Evolutionary conservation across 306 rosid genomes (phyloP).

Genomic region (Acacia confusa): DNA sequence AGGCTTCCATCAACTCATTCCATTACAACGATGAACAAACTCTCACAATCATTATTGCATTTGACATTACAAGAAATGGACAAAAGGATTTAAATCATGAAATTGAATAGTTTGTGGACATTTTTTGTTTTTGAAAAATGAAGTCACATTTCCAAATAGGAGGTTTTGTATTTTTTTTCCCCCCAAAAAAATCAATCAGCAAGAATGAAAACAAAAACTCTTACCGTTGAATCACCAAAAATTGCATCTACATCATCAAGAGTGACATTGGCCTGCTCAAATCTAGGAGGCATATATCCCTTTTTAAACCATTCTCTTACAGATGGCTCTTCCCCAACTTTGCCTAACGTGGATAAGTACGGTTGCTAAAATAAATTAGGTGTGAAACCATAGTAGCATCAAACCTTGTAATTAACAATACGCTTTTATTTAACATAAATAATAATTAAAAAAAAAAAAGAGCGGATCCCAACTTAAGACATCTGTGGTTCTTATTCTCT

Average conservation of each 20-base stretch:
- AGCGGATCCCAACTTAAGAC: too few species aligned
- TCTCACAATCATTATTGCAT: not conserved
- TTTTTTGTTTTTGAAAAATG: not conserved
- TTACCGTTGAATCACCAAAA: slow-evolving; percentile 66
- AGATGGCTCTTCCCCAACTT: too few species aligned
- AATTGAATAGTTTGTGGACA: not conserved
- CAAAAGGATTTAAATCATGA: not conserved
- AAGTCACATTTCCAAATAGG: not conserved
- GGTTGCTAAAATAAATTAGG: too few species aligned
- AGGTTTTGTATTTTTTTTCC: not conserved
- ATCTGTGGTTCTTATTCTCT: too few species aligned
- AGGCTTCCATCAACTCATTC: not conserved
- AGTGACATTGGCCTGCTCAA: slow-evolving; percentile 71
- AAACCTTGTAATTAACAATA: too few species aligned
- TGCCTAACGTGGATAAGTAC: too few species aligned
- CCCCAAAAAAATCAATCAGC: slow-evolving; percentile 5
- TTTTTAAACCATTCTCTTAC: slow-evolving; percentile 99
- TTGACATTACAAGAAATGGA: not conserved
- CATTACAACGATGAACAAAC: not conserved
- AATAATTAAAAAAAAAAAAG: too few species aligned
- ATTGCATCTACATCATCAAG: slow-evolving; percentile 76
- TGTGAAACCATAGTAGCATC: too few species aligned
- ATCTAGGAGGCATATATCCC: slow-evolving; percentile 80
- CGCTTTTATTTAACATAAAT: too few species aligned
- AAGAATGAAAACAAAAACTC: slow-evolving; percentile 22